A percentile compares a stretch with the other conserved stretches of the same genome.
Conservation (phyloP, 2,329 filamentous ascomycete species). For the Didymella keratinophila region DNA sequence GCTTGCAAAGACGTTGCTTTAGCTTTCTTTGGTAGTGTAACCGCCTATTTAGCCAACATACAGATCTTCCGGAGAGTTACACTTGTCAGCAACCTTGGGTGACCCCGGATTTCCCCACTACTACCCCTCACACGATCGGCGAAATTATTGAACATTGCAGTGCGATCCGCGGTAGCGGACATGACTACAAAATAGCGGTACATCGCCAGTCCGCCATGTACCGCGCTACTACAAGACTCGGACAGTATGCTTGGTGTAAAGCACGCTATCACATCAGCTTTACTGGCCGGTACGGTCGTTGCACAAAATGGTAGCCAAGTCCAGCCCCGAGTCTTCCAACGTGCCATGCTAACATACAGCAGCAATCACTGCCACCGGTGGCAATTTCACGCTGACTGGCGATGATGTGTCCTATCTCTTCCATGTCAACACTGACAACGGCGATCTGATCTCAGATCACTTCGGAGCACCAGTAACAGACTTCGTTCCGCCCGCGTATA, state of each 20-base stretch:
- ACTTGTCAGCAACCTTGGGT: neutral
- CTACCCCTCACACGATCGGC: conserved; percentile 19
- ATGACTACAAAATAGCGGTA: conserved; percentile 15
- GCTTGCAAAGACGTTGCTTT: conserved; percentile 8
- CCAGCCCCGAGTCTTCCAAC: neutral
- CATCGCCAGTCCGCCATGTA: neutral
- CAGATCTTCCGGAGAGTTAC: conserved; percentile 6
- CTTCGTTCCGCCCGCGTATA: conserved; percentile 55
- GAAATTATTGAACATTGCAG: conserved; percentile 2
- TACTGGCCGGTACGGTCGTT: conserved; percentile 5
- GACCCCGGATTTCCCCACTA: conserved; percentile 17
- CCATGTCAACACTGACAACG: conserved; percentile 64
- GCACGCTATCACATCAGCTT: neutral
- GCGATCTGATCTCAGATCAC: conserved; percentile 67
- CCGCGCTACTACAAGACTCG: neutral
- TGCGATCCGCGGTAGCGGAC: conserved; percentile 3
- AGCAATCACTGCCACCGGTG: conserved; percentile 63
- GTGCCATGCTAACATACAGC: neutral
- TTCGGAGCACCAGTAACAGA: conserved; percentile 66
- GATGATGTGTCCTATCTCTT: conserved; percentile 68
- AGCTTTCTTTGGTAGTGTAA: conserved; percentile 1
- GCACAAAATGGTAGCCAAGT: conserved; percentile 15
- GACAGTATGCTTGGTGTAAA: conserved; percentile 8
- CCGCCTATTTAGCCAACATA: conserved; percentile 18
- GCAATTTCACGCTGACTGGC: conserved; percentile 65